phyloP scores from a whole-genome alignment of 1,284 basidiomycete species.

The Peniophora sp. region DNA sequence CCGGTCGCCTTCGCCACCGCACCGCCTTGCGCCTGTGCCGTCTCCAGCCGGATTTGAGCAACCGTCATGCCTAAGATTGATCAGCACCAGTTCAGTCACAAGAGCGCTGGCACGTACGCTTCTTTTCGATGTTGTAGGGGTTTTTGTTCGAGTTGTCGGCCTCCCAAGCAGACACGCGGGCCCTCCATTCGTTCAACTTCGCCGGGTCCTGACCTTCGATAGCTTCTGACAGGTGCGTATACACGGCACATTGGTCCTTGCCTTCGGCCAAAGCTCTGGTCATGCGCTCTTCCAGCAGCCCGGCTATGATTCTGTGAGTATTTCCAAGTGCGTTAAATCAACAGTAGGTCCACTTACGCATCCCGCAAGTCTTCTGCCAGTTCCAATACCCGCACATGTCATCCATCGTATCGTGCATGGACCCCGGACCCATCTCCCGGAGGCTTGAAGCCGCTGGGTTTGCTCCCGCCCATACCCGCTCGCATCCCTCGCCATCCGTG shows the following conservation, averaged over 20 bases:
- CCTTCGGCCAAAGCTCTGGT: neutral
- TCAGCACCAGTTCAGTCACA: neutral
- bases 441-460: slow-evolving; percentile 9
- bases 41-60: neutral
- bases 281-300: neutral
- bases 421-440: slow-evolving; percentile 10
- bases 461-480: slow-evolving; percentile 12
- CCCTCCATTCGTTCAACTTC: neutral
- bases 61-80: neutral
- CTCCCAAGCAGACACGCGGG: neutral
- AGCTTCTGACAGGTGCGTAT: neutral
- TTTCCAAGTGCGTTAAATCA: neutral
- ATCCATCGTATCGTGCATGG: slow-evolving; percentile 9
- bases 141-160: neutral
- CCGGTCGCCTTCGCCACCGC: too few species aligned
- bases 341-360: slow-evolving; percentile 3
- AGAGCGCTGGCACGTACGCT: neutral
- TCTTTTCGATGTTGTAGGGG: neutral
- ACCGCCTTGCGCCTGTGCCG: too few species aligned
- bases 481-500: slow-evolving; percentile 15
- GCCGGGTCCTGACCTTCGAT: neutral
- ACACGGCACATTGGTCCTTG: neutral
- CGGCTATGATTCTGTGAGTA: neutral
- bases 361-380: slow-evolving; percentile 8
- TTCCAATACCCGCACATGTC: slow-evolving; percentile 11